Evolutionary conservation across 2,329 filamentous ascomycete genomes (phyloP), one percentile per base, ranked within the genome.

Genomic region (Acrocalymma vagum): DNA sequence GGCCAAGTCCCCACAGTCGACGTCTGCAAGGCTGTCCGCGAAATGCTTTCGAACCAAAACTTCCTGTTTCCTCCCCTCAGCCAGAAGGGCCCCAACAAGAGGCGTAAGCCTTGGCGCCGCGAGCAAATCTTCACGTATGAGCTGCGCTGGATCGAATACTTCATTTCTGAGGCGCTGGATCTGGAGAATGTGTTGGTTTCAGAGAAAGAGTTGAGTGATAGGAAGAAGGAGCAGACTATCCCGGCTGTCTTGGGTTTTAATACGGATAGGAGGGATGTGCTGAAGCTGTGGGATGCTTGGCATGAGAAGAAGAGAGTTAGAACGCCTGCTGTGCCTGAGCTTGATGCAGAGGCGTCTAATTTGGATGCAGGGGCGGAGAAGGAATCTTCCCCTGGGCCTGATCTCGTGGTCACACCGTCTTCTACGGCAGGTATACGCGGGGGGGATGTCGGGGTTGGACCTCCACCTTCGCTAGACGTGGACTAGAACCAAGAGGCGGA

Each of bases 111-210:
- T 2, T 63, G 58, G 57, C 53, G 58, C 6, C 48, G 54, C 18
- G 45, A 56, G 16, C 17, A 25, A 1, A 55, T 63, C 18, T 60
- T 60, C 29, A 17, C 29, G 17, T 60, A 45, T 14, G 55, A 63
- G 31, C 13, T 58, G 1, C 32, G 39, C n/a, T 63, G 60, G 62
- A 49, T 52, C 9, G 36, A 38, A 10, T 63, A 62, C 40, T 63
- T 63, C 21, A 31, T 60, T 3, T 46, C 50, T 13, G 58, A 65
- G 35, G 54, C 56, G 3, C 29, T 51, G 6, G 30, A 33, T 2
- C 20, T 38, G 4, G 42, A 45, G 11, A 20, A 32, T 13, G 14
- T 33, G 9, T 45, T 58, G 43, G 17, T 48, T 3, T 27, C 49
- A 11, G 42, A 50, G 13, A 33, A 38, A n/a, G 40, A 38, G 5